A percentile compares a stretch with the other conserved stretches of the same genome.
phyloP scores from a whole-genome alignment of 192 early-diverging fungal species.

The Chytriomyces sp. region DNA sequence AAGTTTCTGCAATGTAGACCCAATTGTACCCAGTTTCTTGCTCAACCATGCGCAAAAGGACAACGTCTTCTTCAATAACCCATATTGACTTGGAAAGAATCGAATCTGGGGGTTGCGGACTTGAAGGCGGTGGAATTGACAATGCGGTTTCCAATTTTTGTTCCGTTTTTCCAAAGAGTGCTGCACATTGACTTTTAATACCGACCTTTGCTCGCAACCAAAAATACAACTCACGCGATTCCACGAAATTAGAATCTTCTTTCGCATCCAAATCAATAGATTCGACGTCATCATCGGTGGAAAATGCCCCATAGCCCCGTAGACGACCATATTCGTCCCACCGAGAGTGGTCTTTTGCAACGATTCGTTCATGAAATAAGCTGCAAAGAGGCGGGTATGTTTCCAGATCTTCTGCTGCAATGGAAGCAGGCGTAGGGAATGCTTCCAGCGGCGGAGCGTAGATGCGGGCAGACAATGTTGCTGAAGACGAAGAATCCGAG shows the following conservation, averaged over 20 bases:
- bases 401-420: constrained; percentile 11
- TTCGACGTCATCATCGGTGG: constrained; percentile 2
- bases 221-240: constrained; percentile 14
- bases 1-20: constrained; percentile 66
- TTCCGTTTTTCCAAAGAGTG: constrained; percentile 11
- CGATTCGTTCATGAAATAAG: constrained; percentile 10
- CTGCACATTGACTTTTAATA: neutral
- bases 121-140: constrained; percentile 5
- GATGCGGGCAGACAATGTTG: constrained; percentile 35
- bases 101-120: neutral
- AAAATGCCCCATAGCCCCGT: neutral
- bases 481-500: constrained; percentile 32
- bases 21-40: constrained; percentile 69
- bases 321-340: constrained; percentile 34
- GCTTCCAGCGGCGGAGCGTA: constrained; percentile 29
- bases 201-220: neutral
- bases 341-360: constrained; percentile 31
- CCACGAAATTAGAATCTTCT: neutral
- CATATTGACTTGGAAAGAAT: constrained; percentile 37
- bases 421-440: constrained; percentile 18
- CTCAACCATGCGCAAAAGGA: constrained; percentile 56
- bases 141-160: neutral
- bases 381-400: constrained; percentile 6
- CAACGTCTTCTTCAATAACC: constrained; percentile 52
- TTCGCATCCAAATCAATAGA: neutral